Conservation (phyloP, 768 basidiomycete genomes). For the Lactifluus piperatus region DNA sequence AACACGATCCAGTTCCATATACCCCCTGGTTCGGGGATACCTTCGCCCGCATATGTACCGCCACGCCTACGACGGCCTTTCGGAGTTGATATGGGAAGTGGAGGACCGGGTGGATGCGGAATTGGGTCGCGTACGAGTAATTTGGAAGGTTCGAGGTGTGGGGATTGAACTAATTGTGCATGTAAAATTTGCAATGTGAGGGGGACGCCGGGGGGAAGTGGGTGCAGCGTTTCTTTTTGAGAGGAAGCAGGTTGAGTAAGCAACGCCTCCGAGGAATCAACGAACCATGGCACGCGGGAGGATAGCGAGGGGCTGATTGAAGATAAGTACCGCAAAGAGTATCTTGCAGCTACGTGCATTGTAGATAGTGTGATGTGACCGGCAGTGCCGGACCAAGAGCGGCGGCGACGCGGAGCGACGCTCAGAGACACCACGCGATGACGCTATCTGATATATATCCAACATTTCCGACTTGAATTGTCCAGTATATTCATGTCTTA, state of each 20-base stretch:
- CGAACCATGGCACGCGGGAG: conserved; percentile 51
- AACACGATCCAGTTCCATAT: conserved; percentile 75
- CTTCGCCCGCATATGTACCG: conserved; percentile 58
- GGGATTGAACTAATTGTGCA: conserved; percentile 46
- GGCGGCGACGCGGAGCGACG: no score
- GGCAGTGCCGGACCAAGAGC: no score
- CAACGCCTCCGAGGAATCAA: conserved; percentile 36
- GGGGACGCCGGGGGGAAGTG: conserved; percentile 48
- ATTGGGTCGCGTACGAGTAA: conserved; percentile 48
- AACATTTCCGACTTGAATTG: background rate
- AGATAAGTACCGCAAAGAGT: background rate
- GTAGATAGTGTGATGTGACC: no score
- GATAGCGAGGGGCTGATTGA: background rate
- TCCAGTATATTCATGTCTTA: conserved; percentile 34
- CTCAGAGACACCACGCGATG: no score
- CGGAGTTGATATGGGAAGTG: conserved; percentile 45
- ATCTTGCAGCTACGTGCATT: background rate
- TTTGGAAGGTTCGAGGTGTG: conserved; percentile 55
- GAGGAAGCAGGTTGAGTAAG: conserved; percentile 11
- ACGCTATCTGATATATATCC: background rate
- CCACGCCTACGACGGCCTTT: conserved; percentile 61
- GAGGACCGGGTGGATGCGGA: conserved; percentile 45
- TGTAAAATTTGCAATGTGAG: conserved; percentile 46
- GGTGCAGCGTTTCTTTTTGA: conserved; percentile 26
- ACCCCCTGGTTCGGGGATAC: conserved; percentile 39